Evolutionary conservation across 1,139 yeast species (phyloP), one percentile per base, ranked within the genome.

Genomic region (Debaryomyces udenii): DNA sequence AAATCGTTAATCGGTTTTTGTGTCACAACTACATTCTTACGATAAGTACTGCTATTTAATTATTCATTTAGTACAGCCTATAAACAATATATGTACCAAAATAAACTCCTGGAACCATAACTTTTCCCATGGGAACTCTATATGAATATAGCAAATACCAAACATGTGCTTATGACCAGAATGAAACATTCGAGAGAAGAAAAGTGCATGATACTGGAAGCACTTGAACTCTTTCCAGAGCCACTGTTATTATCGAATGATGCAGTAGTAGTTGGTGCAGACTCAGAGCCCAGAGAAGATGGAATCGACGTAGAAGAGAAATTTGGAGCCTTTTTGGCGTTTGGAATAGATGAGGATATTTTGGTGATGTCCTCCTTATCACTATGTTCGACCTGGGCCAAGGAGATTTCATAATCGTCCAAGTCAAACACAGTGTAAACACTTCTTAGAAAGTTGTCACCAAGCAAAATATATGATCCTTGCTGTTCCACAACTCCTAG

Each of bases 401-500:
- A 45, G 0, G 84, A 81, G 22, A 89, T 69, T 54, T 81, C 80
- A 40, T 68, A 62, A 47, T 76, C 78, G 24, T 85, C 90, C 48
- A 88, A 66, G 61, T 90, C 94, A 53, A 78, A 88, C 32, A 88
- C 96, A 41, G 83, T 78, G 57, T 89, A 89, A 6, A 87, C 90
- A 39, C 78, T 71, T 45, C 88, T 74, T 53, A 90, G 65, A 63
- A 88, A 81, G 24, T 83, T 76, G 60, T 87, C 96, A 35, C 96
- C 96, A 10, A 88, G 56, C 38, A 68, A 54, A 29, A 66, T 48
- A 45, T 56, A 64, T 29, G 42, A 43, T 1, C 32, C 11, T n/a
- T 49, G 35, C 47, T 64, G 70, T 9, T 51, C 50, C 31, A 65
- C 42, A 26, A 67, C 48, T 6, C 72, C 73, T 39, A 69, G 59